These are phyloP conservation scores for Coniochaeta sp. DNA, from an alignment of 2,329 filamentous ascomycete genomes.

Conservation along the genomic window DNA sequence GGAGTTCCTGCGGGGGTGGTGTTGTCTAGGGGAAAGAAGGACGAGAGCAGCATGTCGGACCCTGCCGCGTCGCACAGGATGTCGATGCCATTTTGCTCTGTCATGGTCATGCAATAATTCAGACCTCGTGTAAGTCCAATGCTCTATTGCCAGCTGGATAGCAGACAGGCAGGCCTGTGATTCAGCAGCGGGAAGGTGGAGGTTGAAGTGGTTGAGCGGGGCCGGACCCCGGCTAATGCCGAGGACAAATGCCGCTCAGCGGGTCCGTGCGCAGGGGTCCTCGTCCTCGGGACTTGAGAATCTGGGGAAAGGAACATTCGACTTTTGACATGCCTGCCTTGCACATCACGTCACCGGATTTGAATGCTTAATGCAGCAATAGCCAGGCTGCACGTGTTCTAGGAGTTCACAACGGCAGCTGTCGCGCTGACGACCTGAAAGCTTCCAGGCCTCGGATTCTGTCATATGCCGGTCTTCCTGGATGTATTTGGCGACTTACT, in stretches of 20 bases:
- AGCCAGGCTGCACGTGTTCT: too few species aligned
- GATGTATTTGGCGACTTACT: too few species aligned
- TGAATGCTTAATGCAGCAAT: too few species aligned
- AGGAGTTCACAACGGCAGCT: too few species aligned
- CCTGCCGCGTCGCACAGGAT: constrained; percentile 21
- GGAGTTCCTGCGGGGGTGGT: constrained; percentile 5
- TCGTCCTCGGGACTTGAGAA: too few species aligned
- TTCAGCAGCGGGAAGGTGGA: background rate
- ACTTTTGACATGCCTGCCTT: too few species aligned
- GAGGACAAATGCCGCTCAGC: background rate
- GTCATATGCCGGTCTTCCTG: too few species aligned
- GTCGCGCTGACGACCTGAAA: too few species aligned
- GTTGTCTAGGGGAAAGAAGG: background rate
- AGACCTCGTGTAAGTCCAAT: background rate
- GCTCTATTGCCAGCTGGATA: too few species aligned
- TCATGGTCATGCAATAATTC: constrained; percentile 11
- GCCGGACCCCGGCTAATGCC: background rate
- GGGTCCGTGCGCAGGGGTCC: background rate
- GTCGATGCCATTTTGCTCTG: constrained; percentile 20
- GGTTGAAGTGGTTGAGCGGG: background rate
- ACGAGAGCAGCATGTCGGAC: constrained; percentile 8
- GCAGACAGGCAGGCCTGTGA: background rate
- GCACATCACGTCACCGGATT: too few species aligned
- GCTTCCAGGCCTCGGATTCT: too few species aligned
- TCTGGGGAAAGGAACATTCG: too few species aligned